These are phyloP conservation scores for Cryptomeria japonica DNA, from an alignment of 75 land plant genomes.

Conservation along the genomic window DNA sequence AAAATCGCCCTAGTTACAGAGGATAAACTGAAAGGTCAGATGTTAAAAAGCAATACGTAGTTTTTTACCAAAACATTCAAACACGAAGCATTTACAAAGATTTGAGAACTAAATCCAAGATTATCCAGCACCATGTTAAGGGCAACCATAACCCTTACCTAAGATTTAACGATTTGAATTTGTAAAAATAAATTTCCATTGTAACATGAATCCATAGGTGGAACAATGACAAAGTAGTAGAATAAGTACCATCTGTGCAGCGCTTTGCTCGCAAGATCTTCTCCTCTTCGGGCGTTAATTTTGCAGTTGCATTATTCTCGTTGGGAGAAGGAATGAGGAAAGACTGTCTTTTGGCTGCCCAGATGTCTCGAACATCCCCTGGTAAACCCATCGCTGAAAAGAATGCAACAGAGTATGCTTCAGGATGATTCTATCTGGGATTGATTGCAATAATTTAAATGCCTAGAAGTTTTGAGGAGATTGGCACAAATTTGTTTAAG, in stretches of 20 bases:
- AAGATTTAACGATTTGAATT: not conserved
- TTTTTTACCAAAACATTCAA: too few species aligned
- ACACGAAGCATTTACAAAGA: not conserved
- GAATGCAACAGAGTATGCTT: not conserved
- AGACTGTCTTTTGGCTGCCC: slow-evolving; percentile 5
- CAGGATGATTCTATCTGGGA: not conserved
- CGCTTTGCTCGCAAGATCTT: not conserved
- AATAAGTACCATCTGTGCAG: not conserved
- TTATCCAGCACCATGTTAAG: not conserved
- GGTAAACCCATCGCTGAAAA: not conserved
- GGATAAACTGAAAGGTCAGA: too few species aligned
- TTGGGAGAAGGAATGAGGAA: not conserved
- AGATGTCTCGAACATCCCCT: not conserved
- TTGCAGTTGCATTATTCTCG: not conserved
- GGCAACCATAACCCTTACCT: not conserved
- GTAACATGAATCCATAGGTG: not conserved
- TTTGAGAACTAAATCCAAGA: not conserved
- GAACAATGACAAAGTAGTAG: not conserved
- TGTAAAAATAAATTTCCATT: not conserved
- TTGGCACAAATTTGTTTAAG: too few species aligned
- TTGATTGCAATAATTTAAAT: not conserved
- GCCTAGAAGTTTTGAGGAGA: too few species aligned
- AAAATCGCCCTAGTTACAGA: too few species aligned
- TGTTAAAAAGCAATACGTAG: too few species aligned
- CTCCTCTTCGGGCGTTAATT: not conserved